Evolutionary conservation across 352 stramenopile genomes (phyloP).

Genomic region (Phytophthora agathidicida): DNA sequence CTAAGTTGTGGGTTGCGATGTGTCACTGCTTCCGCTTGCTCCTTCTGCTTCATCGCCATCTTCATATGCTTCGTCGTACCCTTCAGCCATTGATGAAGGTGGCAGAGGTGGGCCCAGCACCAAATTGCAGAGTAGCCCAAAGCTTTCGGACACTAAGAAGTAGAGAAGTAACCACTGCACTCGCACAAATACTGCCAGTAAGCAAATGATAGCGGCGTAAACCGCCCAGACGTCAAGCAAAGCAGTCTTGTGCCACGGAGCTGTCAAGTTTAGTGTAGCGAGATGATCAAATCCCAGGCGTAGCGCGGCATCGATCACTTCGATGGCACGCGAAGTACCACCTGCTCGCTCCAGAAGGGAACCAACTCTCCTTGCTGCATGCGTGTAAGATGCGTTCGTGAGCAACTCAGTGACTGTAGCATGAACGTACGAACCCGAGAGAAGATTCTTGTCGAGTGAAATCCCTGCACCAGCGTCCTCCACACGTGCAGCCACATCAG

Average conservation of each 20-base stretch:
- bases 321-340: constrained; percentile 62
- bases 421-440: constrained; percentile 62
- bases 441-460: constrained; percentile 73
- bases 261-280: constrained; percentile 65
- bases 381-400: constrained; percentile 52
- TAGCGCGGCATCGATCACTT: constrained; percentile 72
- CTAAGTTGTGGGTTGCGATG: constrained; percentile 20
- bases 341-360: constrained; percentile 62
- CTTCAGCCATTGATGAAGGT: constrained; percentile 24
- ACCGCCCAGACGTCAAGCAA: constrained; percentile 85
- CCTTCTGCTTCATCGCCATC: constrained; percentile 14
- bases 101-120: constrained; percentile 44
- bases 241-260: constrained; percentile 79
- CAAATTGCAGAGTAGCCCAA: constrained; percentile 43
- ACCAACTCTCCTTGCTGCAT: constrained; percentile 56
- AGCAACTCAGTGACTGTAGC: constrained; percentile 53
- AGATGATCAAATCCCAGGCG: constrained; percentile 66
- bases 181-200: constrained; percentile 64
- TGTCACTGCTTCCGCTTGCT: constrained; percentile 16
- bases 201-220: constrained; percentile 72
- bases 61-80: constrained; percentile 32
- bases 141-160: constrained; percentile 55
- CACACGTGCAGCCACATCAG: constrained; percentile 81
- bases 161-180: constrained; percentile 75
- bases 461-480: constrained; percentile 75